These are phyloP conservation scores for Croton laevigatus DNA, from an alignment of 441 rosid species.

Conservation along the genomic window DNA sequence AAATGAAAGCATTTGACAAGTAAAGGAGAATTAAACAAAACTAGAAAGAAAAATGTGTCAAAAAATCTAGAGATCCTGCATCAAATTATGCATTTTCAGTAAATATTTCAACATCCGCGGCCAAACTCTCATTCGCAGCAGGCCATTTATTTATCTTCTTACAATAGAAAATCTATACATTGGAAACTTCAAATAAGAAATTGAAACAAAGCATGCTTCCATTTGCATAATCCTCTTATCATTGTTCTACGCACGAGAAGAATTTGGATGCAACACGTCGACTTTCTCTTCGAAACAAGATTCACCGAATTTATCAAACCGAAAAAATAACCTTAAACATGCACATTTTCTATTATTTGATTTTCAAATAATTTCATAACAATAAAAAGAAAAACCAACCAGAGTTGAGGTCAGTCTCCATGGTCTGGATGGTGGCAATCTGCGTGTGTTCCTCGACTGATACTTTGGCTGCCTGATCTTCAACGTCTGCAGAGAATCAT, in stretches of 20 bases:
- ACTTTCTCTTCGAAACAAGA: not conserved
- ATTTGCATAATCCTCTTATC: not conserved
- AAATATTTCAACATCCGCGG: not conserved
- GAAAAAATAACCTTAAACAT: no score
- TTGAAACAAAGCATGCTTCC: not conserved
- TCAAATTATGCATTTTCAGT: no score
- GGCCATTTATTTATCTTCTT: not conserved
- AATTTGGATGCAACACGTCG: not conserved
- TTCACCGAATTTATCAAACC: not conserved
- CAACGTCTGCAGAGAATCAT: constrained; percentile 47
- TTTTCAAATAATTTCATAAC: not conserved
- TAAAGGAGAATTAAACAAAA: not conserved
- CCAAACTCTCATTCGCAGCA: not conserved
- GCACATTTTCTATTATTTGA: no score
- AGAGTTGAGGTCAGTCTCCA: constrained; percentile 52
- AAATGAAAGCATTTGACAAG: not conserved
- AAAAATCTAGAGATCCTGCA: not conserved
- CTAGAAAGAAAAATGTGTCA: not conserved
- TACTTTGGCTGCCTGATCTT: constrained; percentile 68
- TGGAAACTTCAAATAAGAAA: not conserved
- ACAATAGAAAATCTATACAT: not conserved
- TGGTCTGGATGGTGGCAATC: constrained; percentile 48
- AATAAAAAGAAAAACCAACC: constrained; percentile 25
- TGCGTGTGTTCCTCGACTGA: constrained; percentile 71
- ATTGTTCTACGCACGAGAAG: not conserved